A percentile compares a stretch with the other conserved stretches of the same genome.
These are phyloP conservation scores for Pyrus communis DNA, from an alignment of 306 rosid species.

Conservation along the genomic window DNA sequence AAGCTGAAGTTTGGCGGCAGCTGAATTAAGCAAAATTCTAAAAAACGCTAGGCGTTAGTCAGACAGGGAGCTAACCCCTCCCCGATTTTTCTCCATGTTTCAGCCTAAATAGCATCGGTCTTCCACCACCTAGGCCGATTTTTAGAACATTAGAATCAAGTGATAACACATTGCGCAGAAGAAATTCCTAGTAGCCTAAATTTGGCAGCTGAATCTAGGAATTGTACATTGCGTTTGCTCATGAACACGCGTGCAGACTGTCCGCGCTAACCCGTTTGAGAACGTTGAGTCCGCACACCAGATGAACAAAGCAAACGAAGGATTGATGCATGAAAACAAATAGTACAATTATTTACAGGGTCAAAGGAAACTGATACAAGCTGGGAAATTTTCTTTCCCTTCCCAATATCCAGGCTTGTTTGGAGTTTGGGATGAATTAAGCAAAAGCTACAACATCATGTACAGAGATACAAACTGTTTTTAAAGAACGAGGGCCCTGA, in stretches of 20 bases:
- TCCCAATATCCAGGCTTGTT: conserved; percentile 32
- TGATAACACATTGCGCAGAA: too few species aligned
- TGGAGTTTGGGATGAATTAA: conserved; percentile 39
- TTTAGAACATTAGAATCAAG: too few species aligned
- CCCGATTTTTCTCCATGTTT: too few species aligned
- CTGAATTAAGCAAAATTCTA: too few species aligned
- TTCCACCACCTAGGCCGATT: too few species aligned
- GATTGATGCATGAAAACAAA: conserved; percentile 31
- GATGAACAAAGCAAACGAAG: conserved; percentile 4
- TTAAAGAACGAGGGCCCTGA: conserved; percentile 3
- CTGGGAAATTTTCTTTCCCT: conserved; percentile 33
- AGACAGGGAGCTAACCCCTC: accelerated
- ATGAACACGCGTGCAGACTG: too few species aligned
- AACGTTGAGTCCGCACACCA: background rate
- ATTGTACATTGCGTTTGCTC: too few species aligned
- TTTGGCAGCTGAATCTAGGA: too few species aligned
- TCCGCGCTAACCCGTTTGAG: background rate
- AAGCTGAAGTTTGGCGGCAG: too few species aligned
- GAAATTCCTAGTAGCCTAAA: too few species aligned
- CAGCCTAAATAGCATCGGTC: too few species aligned
- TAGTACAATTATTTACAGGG: conserved; percentile 44
- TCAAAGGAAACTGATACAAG: conserved; percentile 20
- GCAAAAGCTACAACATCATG: conserved; percentile 35
- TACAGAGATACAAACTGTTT: conserved; percentile 32
- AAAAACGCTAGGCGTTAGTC: too few species aligned